A percentile compares a stretch with the other conserved stretches of the same genome.
phyloP scores from a whole-genome alignment of 257 asterid genomes.

The Nemophila menziesii region DNA sequence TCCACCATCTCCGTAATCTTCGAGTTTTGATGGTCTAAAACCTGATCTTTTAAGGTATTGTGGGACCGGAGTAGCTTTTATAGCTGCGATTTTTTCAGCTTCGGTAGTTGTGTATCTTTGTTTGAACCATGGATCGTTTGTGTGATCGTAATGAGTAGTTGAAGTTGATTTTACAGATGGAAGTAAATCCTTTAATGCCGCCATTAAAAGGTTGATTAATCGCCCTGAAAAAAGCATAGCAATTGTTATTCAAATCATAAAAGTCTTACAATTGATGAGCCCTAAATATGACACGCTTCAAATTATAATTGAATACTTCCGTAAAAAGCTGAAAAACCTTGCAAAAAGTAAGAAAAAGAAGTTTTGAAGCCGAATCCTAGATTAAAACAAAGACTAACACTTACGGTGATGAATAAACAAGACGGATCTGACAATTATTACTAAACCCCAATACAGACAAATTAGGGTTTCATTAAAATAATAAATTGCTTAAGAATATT shows the following conservation, averaged over 20 bases:
- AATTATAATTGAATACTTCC: neutral
- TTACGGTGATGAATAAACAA: no score
- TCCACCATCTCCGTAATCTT: conserved; percentile 91
- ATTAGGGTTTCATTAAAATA: no score
- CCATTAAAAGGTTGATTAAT: conserved; percentile 14
- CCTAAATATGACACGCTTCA: no score
- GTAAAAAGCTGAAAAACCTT: no score
- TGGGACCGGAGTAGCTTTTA: conserved; percentile 56
- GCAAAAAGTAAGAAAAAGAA: neutral
- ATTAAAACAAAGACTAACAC: neutral
- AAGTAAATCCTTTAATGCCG: conserved; percentile 32
- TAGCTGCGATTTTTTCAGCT: conserved; percentile 36
- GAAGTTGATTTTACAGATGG: conserved; percentile 25
- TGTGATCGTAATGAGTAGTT: conserved; percentile 27
- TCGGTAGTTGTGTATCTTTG: conserved; percentile 43
- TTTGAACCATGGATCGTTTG: conserved; percentile 44
- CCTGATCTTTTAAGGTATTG: conserved; percentile 69
- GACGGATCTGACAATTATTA: no score
- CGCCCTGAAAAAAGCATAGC: neutral
- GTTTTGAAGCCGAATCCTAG: no score
- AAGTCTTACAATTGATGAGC: no score
- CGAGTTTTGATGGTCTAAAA: conserved; percentile 68
- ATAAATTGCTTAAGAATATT: no score
- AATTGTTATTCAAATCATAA: neutral
- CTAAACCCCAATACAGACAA: neutral